phyloP scores from a whole-genome alignment of 768 basidiomycete genomes.

The Glaciozyma antarctica region DNA sequence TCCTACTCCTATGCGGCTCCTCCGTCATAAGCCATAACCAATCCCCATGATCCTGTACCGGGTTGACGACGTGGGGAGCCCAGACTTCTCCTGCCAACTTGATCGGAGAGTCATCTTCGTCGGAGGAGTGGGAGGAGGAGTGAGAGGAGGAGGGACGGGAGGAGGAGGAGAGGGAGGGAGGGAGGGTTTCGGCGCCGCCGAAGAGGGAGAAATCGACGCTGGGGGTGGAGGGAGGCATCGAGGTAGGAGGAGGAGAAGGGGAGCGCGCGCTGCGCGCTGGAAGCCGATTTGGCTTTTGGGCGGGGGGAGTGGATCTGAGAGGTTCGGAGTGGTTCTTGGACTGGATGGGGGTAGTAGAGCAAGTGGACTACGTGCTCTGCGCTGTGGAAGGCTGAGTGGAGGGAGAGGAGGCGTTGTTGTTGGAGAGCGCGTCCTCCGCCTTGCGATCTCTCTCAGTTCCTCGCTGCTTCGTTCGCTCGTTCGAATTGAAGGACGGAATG shows the following conservation, averaged over 20 bases:
- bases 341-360: too few relatives aligned
- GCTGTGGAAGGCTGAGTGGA: too few relatives aligned
- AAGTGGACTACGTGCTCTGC: too few relatives aligned
- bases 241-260: background rate
- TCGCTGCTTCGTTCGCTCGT: too few relatives aligned
- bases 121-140: slow-evolving; percentile 1
- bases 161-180: slow-evolving; percentile 8
- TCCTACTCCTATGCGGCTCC: slow-evolving; percentile 83
- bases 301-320: too few relatives aligned
- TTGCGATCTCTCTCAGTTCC: too few relatives aligned
- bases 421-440: too few relatives aligned
- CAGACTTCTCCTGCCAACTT: slow-evolving; percentile 14
- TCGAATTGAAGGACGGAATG: too few relatives aligned
- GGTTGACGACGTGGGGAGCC: slow-evolving; percentile 41
- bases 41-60: slow-evolving; percentile 67
- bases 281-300: too few relatives aligned
- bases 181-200: slow-evolving; percentile 23
- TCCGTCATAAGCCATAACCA: slow-evolving; percentile 97
- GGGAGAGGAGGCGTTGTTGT: too few relatives aligned
- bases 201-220: slow-evolving; percentile 20
- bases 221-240: background rate
- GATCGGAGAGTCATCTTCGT: slow-evolving; percentile 12
- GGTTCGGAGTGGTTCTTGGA: too few relatives aligned
- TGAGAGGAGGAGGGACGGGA: slow-evolving; percentile 7
- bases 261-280: background rate